Base-by-base conservation (phyloP, 345 rosid genomes). In the Excoecaria agallocha region DNA sequence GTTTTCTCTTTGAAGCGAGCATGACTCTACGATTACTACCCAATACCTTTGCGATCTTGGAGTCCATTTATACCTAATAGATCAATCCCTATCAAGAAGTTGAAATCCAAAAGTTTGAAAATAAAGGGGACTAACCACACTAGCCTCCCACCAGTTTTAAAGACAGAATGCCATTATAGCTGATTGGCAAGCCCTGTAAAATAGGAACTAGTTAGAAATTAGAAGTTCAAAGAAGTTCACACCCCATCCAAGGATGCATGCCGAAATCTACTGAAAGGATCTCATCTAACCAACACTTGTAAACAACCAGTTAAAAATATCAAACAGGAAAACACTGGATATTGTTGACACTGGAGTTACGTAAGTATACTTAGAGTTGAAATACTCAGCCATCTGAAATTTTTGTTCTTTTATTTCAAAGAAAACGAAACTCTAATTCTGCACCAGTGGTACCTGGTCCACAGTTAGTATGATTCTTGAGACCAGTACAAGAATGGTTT, bases 21-120 rank as follows among this genome's bases (percentile, higher is more conserved):
- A 77, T 50, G 73, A 76, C 67, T 54, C 78, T 82, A 41, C 62
- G 68, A 19, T 76, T 80, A 75, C 84, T 65, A 70, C 19, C 75
- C 72, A 48, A 77, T 25, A 77, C 72, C 68, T 65, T 77, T 66
- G 51, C 45, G 71, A 37, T 65, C 68, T 66, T 66, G 72, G 87
- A 41, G 55, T 88, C 91, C 97, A 91, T 91, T 75, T 81, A 84
- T 85, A 84, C 64, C 66, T 54, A 58, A 77, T 73, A 83, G 69
- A 80, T 71, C 80, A 80, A 79, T 84, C 70, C 74, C 79, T 90
- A 84, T 84, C 79, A 82, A 84, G 81, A 87, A 84, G 49, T 72
- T 77, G 78, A 82, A 82, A 77, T 74, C 85, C 78, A 84, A 84
- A 72, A 74, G 84, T 79, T 63, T 60, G 68, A 79, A 81, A 59